Conservation (phyloP, 768 basidiomycete genomes). For the Crassisporium funariophilum region DNA sequence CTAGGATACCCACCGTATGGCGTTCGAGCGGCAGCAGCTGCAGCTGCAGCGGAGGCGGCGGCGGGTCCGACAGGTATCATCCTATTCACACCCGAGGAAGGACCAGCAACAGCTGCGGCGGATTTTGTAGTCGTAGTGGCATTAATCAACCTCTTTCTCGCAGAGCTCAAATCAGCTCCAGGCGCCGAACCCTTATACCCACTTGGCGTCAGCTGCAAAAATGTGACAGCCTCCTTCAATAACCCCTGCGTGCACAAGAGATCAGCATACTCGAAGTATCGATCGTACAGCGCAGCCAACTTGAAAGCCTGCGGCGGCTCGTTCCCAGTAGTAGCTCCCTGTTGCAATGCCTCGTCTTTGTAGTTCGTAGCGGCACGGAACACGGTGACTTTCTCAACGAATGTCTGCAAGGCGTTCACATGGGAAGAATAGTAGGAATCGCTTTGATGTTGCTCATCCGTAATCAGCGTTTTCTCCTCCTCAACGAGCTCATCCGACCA, state of each 20-base stretch:
- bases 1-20: conserved; percentile 20
- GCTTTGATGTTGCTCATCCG: conserved; percentile 39
- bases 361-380: conserved; percentile 89
- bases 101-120: conserved; percentile 7
- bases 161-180: conserved; percentile 38
- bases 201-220: conserved; percentile 76
- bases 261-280: conserved; percentile 95
- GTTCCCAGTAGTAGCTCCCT: conserved; percentile 33
- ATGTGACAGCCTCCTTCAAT: conserved; percentile 76
- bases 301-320: conserved; percentile 71
- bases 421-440: conserved; percentile 76
- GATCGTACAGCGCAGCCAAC: conserved; percentile 84
- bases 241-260: conserved; percentile 90
- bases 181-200: conserved; percentile 68
- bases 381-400: conserved; percentile 95
- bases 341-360: conserved; percentile 67
- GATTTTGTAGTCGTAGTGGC: conserved; percentile 29
- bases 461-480: conserved; percentile 65
- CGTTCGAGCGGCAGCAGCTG: conserved; percentile 17
- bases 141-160: conserved; percentile 40
- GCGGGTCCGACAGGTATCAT: conserved; percentile 19
- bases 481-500: conserved; percentile 91
- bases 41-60: conserved; percentile 18
- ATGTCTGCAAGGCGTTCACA: conserved; percentile 85
- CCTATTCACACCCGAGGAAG: conserved; percentile 22